Base-by-base conservation (phyloP, 169 alveolate genomes). In the Eimeria falciformis region DNA sequence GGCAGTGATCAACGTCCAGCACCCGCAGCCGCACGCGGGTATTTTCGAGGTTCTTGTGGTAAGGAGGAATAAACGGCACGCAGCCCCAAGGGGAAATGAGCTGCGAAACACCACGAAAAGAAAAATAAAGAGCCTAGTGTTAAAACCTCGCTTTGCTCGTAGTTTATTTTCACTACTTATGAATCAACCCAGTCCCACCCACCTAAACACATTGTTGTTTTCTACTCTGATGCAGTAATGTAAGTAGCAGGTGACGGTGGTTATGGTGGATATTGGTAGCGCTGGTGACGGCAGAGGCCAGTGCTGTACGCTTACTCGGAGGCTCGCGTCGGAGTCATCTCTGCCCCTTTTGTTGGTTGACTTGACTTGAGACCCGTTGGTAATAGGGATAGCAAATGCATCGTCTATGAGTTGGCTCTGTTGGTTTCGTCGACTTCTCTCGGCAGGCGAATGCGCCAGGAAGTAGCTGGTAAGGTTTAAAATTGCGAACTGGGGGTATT, bases 401-500 rank as follows among this genome's bases (percentile, higher is more conserved):
- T 73, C 84, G 14, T 73, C 84, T 43, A 25, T 23, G 14, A 40
- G 50, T 23, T 73, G 46, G 77, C 12, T 62, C 29, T 88, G 88
- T 37, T 90, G 93, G n/a, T 37, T 68, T 21, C 78, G 87, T 23
- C 78, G 68, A 43, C 78, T 66, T 21, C 68, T 37, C 7, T 58
- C 89, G 1, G 65, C 95, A 11, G 96, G 94, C 14, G 94, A 84
- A 68, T 95, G 95, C 33, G 97, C 96, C 69, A 96, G 95, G 47
- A 55, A 95, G 68, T 92, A 94, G 62, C 93, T 91, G 55, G 97
- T 96, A 23, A 96, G 94, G 91, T 96, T 96, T 45, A 95, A 91
- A 33, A 96, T 95, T 71, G 96, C 97, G 78, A 95, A 95, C 88
- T 95, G 96, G 65, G 98, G 96, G 79, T 95, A 81, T 40, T 87